Evolutionary conservation across 23 red algal genomes (phyloP), one percentile per base, ranked within the genome.

Genomic region (Gracilaria vermiculophylla): DNA sequence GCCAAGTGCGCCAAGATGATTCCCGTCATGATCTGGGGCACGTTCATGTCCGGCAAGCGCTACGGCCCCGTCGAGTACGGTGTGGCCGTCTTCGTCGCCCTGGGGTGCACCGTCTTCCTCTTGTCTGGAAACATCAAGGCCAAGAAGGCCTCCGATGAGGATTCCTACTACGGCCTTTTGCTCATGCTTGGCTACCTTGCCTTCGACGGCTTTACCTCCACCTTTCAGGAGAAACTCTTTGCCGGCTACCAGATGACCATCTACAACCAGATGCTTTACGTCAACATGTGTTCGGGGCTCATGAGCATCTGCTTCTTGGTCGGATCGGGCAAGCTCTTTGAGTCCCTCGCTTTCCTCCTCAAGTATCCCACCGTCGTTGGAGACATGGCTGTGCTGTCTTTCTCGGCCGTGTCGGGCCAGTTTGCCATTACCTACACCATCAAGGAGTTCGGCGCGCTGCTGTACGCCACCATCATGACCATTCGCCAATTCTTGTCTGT

Each of bases 261-360:
- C n/a, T 97, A 97, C 85, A 94, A 97, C 41, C 95, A 97, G 75
- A 97, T 97, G 95, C 56, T 97, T 19, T 97, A 94, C 70, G 95
- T 97, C 39, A 97, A 97, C 62, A 13, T 89, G 5, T 94, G 89
- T 65, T 97, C 95, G 37, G 90, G 85, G 0, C 25, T 82, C 35
- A 94, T 94, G 70, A 76, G 74, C 49, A 58, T 93, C 32, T 35
- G 89, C 40, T 93, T 93, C 77, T 39, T 94, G 0, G 47, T 71
- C 32, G 78, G 52, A 9, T 91, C 85, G 17, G 89, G 89, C 53
- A 82, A 91, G 73, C 72, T 91, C 10, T 28, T 57, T 24, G 83
- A 80, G 24, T 88, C 90, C 54, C 39, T 97, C 32, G 51, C 60
- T 21, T 93, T 97, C 57, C 39, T 90, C 2, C 51, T 70, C 40